Evolutionary conservation across 2,329 filamentous ascomycete species (phyloP).

Genomic region (Sporothrix variecibatus): DNA sequence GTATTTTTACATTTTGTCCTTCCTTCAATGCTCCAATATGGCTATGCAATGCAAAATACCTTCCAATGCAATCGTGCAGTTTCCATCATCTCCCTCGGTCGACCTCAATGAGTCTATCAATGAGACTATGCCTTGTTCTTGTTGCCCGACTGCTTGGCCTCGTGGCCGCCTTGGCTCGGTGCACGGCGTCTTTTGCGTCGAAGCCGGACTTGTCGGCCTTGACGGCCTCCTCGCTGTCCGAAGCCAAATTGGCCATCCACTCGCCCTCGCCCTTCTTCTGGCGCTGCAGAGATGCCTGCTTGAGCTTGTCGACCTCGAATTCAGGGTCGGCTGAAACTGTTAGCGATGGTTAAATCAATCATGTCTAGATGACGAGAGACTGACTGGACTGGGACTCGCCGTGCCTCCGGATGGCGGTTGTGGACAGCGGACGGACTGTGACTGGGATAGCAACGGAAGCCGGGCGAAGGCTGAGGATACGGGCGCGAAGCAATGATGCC

Average conservation of each 20-base stretch:
- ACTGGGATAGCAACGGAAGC: neutral
- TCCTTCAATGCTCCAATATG: neutral
- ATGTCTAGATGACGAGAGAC: neutral
- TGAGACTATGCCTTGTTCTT: neutral
- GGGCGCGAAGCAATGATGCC: neutral
- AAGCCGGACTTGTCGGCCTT: constrained; percentile 62
- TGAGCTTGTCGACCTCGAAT: constrained; percentile 57
- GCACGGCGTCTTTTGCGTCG: constrained; percentile 36
- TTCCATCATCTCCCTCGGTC: neutral
- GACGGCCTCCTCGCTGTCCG: constrained; percentile 76
- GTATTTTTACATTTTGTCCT: neutral
- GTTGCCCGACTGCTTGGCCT: neutral
- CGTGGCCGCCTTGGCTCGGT: neutral
- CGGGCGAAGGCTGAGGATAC: neutral
- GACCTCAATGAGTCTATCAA: neutral
- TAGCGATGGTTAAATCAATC: neutral
- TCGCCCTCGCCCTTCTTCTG: constrained; percentile 68
- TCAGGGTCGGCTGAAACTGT: constrained; percentile 33
- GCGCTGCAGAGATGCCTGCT: constrained; percentile 64
- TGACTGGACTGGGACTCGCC: constrained; percentile 27
- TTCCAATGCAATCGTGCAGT: neutral
- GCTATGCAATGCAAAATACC: neutral
- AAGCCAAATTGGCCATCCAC: constrained; percentile 78
- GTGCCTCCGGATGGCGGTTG: constrained; percentile 19
- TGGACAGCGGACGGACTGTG: constrained; percentile 19